Conservation (phyloP, 2,329 filamentous ascomycete genomes). For the Clarireedia monteithiana region DNA sequence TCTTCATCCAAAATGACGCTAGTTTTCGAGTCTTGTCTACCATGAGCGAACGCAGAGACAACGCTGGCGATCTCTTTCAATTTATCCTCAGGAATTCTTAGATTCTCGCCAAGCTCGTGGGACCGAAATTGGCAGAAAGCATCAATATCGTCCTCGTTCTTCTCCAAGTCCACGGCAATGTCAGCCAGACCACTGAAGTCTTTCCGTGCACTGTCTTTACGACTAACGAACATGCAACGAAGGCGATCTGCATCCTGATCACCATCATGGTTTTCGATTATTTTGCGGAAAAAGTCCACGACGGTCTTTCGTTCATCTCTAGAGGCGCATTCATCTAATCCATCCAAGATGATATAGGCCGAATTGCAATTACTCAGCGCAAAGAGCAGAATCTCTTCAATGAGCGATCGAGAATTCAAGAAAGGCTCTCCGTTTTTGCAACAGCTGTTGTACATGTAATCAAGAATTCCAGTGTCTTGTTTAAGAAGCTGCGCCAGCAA, state of each 20-base stretch:
- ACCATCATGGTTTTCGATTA: conserved; percentile 2
- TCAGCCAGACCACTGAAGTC: conserved; percentile 22
- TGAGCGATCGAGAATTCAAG: conserved; percentile 21
- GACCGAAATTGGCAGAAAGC: conserved; percentile 11
- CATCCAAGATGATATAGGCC: conserved; percentile 34
- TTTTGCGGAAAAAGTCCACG: conserved; percentile 24
- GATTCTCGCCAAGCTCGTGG: too few relatives aligned
- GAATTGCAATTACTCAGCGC: conserved; percentile 21
- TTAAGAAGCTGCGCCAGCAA: conserved; percentile 31
- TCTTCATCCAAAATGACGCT: too few relatives aligned
- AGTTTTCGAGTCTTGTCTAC: too few relatives aligned
- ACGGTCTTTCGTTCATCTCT: conserved; percentile 28
- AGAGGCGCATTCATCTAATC: conserved; percentile 34
- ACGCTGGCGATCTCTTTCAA: too few relatives aligned
- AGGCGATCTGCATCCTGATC: conserved; percentile 12
- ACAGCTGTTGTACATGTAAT: conserved; percentile 30
- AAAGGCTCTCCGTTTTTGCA: conserved; percentile 26
- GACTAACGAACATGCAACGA: conserved; percentile 32
- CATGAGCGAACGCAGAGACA: too few relatives aligned
- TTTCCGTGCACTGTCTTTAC: conserved; percentile 27
- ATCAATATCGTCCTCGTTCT: conserved; percentile 29
- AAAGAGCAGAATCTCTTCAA: conserved; percentile 28
- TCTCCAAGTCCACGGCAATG: not conserved
- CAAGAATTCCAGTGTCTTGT: conserved; percentile 25
- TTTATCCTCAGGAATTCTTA: too few relatives aligned